A percentile compares a stretch with the other conserved stretches of the same genome.
phyloP scores from a whole-genome alignment of 2,329 filamentous ascomycete species.

The Fusarium compactum region DNA sequence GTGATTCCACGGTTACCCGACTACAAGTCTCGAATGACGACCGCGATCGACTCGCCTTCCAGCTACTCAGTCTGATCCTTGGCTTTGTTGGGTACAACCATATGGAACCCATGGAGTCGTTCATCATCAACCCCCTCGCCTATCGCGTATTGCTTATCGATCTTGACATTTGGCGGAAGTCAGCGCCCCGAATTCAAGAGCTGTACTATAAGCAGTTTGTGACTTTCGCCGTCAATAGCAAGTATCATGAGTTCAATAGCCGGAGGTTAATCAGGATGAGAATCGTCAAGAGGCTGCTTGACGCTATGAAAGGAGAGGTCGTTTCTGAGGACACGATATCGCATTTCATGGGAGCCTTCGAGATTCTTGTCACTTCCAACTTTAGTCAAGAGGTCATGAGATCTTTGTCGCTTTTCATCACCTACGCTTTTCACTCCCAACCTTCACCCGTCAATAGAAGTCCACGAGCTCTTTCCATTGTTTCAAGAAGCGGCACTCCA shows the following conservation, averaged over 20 bases:
- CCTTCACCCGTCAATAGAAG: constrained; percentile 63
- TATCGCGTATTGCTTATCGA: constrained; percentile 94
- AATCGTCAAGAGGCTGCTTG: constrained; percentile 88
- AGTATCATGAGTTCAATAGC: constrained; percentile 91
- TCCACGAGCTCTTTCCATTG: constrained; percentile 58
- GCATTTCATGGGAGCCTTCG: constrained; percentile 83
- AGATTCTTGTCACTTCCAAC: constrained; percentile 81
- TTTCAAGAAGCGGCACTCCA: constrained; percentile 58
- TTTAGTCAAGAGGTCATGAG: constrained; percentile 87
- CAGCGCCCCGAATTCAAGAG: constrained; percentile 80
- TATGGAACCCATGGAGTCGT: constrained; percentile 82
- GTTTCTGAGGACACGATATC: constrained; percentile 78
- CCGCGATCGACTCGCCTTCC: constrained; percentile 66
- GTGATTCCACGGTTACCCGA: constrained; percentile 52
- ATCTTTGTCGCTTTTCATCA: constrained; percentile 90
- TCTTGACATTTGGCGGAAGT: constrained; percentile 90
- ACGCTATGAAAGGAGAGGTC: constrained; percentile 88
- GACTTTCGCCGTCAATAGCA: constrained; percentile 89
- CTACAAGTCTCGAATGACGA: constrained; percentile 64
- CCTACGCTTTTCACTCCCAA: constrained; percentile 82
- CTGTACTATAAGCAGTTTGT: constrained; percentile 95
- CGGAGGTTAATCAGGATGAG: constrained; percentile 89
- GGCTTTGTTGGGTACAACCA: constrained; percentile 91
- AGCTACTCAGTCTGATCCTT: constrained; percentile 81
- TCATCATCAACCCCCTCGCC: constrained; percentile 94